Evolutionary conservation across 2,329 filamentous ascomycete species (phyloP), one percentile per base, ranked within the genome.

Genomic region (Aureobasidium pullulans): DNA sequence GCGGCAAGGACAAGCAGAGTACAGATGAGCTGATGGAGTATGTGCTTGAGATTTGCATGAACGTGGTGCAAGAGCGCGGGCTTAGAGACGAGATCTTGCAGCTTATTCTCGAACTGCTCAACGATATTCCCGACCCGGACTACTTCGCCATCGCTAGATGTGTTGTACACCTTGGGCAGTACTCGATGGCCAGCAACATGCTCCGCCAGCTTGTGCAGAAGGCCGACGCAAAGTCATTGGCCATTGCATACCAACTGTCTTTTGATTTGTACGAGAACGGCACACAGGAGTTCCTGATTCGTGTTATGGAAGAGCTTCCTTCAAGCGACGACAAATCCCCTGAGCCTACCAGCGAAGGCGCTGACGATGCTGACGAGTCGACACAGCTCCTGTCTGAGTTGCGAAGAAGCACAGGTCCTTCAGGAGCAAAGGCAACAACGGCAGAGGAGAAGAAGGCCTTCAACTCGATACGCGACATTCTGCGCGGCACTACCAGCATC

Each of bases 181-280:
- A 96, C 69, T 87, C 89, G 50, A 88, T 96, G 79, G 94, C 94
- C 0, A 92, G 91, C 9, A 84, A 84, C 63, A 92, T 99, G 75
- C 83, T 99, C 43, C 83, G 83, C 54, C 86, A 90, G 66, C 81
- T 99, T 23, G 86, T 97, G 9, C 81, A 88, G 62, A 88, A 88
- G 64, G 89, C 85, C 6, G 89, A 96, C 65, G 81, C 85, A 53
- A 85, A 85, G 62, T 91, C 90, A 0, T 83, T 90, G 15, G 89
- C 92, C 19, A 87, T 90, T 52, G 94, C 94, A 16, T 99, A 97
- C 73, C 94, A 99, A 72, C 96, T 99, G 60, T 94, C 93, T 1
- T 99, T 99, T 69, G 94, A 99, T 69, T 81, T 99, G 6, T 97
- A 96, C 74, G 94, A 99, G 76, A 99, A 99, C 70, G 94, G 94